phyloP scores from a whole-genome alignment of 345 rosid genomes.

The Camelina neglecta region DNA sequence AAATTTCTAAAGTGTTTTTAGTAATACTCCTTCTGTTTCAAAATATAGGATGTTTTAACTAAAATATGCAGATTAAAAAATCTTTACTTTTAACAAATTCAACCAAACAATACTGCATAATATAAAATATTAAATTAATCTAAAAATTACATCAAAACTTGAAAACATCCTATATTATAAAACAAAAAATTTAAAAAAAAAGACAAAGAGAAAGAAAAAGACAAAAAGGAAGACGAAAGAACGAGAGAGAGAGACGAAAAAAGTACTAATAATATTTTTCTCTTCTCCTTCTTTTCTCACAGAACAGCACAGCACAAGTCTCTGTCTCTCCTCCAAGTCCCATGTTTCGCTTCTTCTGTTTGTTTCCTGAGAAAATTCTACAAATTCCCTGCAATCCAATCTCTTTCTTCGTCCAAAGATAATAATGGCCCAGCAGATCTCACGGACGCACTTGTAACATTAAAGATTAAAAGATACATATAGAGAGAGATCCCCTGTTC shows the following conservation, averaged over 20 bases:
- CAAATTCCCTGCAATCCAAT: neutral
- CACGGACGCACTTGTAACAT: constrained; percentile 32
- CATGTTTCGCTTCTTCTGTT: constrained; percentile 35
- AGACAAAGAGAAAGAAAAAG: constrained; percentile 35
- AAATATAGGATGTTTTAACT: too few relatives aligned
- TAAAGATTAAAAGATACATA: neutral
- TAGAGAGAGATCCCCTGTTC: constrained; percentile 25
- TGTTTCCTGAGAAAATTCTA: constrained; percentile 25
- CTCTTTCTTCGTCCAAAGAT: constrained; percentile 47
- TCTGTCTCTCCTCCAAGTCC: neutral
- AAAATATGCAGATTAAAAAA: too few relatives aligned
- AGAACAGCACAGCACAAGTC: neutral
- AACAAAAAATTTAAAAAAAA: neutral
- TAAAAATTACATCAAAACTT: too few relatives aligned
- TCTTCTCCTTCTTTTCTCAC: neutral
- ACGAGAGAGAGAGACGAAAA: constrained; percentile 32
- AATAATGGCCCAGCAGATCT: constrained; percentile 61
- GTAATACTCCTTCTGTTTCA: too few relatives aligned
- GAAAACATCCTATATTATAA: too few relatives aligned
- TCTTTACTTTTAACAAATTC: too few relatives aligned
- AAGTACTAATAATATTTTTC: neutral
- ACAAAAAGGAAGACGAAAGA: too few relatives aligned
- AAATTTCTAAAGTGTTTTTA: neutral
- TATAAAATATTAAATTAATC: too few relatives aligned
- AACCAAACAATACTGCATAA: too few relatives aligned